phyloP scores from a whole-genome alignment of 495 filamentous ascomycete species.

The Thermothielavioides terrestris region DNA sequence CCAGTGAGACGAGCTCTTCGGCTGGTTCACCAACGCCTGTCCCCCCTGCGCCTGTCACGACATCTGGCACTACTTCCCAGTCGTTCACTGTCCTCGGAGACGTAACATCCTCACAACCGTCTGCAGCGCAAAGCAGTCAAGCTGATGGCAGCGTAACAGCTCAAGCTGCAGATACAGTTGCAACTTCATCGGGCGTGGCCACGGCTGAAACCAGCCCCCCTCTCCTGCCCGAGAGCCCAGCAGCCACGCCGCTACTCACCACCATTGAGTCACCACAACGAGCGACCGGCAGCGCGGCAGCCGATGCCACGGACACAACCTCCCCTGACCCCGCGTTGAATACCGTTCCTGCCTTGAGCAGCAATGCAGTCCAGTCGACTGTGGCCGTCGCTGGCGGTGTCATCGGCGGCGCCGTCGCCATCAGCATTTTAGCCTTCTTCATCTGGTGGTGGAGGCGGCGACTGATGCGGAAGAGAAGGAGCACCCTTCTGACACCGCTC shows the following conservation, averaged over 20 bases:
- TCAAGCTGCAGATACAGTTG: slow-evolving; percentile 12
- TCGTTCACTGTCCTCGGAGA: slow-evolving; percentile 19
- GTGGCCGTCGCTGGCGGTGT: slow-evolving; percentile 42
- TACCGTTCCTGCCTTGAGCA: slow-evolving; percentile 10
- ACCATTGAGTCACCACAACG: slow-evolving; percentile 15
- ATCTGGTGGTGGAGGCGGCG: slow-evolving; percentile 43
- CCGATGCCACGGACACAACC: slow-evolving; percentile 12
- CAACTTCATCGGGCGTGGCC: slow-evolving; percentile 10
- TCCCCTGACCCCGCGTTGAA: slow-evolving; percentile 14
- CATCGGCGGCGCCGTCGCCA: slow-evolving; percentile 37
- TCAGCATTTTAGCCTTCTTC: slow-evolving; percentile 38
- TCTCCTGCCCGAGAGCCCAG: slow-evolving; percentile 10
- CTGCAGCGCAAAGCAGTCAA: slow-evolving; percentile 24
- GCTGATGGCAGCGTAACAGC: slow-evolving; percentile 29
- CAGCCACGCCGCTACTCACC: slow-evolving; percentile 13
- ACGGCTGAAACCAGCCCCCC: slow-evolving; percentile 12
- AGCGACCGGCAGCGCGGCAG: slow-evolving; percentile 8
- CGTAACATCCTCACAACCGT: slow-evolving; percentile 13
- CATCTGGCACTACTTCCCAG: slow-evolving; percentile 16
- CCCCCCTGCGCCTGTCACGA: slow-evolving; percentile 6
- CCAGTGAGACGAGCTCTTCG: neutral
- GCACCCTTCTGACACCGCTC: slow-evolving; percentile 40
- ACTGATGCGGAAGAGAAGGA: slow-evolving; percentile 28
- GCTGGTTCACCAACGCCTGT: slow-evolving; percentile 4
- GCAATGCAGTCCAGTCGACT: slow-evolving; percentile 28